These are phyloP conservation scores for Toxoplasma gondii DNA, from an alignment of 169 alveolate species.

Conservation along the genomic window DNA sequence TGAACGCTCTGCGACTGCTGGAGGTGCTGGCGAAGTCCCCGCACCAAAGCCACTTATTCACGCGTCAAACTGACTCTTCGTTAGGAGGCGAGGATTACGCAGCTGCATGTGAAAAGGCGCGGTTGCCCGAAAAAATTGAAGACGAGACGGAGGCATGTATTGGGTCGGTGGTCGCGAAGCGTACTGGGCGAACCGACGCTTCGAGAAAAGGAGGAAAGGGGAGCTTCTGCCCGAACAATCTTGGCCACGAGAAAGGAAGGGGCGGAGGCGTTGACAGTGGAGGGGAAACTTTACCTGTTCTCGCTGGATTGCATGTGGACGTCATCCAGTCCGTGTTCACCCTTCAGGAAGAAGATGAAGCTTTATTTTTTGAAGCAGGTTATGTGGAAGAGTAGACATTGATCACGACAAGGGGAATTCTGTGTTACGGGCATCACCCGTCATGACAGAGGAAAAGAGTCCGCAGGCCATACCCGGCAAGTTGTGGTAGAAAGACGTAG, in stretches of 20 bases:
- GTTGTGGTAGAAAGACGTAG: too few species aligned
- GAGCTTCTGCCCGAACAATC: background rate
- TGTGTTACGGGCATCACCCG: too few species aligned
- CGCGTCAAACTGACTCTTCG: background rate
- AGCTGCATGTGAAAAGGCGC: background rate
- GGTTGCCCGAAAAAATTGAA: background rate
- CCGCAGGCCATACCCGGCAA: too few species aligned
- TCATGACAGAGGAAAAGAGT: too few species aligned
- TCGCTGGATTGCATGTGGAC: slow-evolving; percentile 9
- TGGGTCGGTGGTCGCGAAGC: background rate
- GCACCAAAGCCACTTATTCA: background rate
- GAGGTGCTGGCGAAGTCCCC: background rate
- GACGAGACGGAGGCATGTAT: background rate
- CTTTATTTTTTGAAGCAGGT: background rate
- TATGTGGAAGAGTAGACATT: slow-evolving; percentile 17
- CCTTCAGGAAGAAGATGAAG: slow-evolving; percentile 23
- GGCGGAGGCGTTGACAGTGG: background rate
- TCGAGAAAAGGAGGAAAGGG: background rate
- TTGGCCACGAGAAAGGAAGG: background rate
- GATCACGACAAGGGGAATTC: too few species aligned
- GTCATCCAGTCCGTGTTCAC: background rate
- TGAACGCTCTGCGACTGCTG: slow-evolving; percentile 36
- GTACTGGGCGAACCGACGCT: background rate
- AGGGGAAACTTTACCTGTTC: background rate
- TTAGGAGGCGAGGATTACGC: background rate